phyloP scores from a whole-genome alignment of 1,284 basidiomycete genomes.

The Leccinum subrobustum region DNA sequence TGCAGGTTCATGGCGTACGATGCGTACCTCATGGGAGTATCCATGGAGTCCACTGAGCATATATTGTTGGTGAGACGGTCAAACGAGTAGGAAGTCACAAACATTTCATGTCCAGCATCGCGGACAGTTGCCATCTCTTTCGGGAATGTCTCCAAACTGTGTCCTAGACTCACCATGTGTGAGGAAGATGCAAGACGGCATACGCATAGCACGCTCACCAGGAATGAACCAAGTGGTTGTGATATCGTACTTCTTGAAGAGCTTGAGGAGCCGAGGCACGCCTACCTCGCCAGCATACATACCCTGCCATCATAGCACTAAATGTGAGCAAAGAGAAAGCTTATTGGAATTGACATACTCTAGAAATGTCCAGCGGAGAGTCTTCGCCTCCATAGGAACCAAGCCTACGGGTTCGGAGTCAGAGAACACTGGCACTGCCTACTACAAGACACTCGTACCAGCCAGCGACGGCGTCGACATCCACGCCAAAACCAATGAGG shows the following conservation, averaged over 20 bases:
- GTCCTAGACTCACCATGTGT: conserved; percentile 40
- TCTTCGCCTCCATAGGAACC: conserved; percentile 72
- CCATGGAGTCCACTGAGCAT: conserved; percentile 63
- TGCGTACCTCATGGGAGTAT: conserved; percentile 65
- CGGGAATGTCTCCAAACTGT: conserved; percentile 70
- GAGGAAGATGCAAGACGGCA: neutral
- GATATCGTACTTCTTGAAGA: conserved; percentile 73
- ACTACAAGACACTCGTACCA: conserved; percentile 39
- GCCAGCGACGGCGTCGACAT: conserved; percentile 66
- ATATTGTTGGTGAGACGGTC: neutral
- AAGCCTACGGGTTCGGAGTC: conserved; percentile 41
- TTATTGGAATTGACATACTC: conserved; percentile 26
- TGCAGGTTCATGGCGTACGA: neutral
- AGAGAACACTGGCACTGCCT: neutral
- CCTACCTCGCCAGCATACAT: conserved; percentile 77
- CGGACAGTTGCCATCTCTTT: conserved; percentile 63
- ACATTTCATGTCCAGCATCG: conserved; percentile 71
- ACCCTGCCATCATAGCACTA: conserved; percentile 39
- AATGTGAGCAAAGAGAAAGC: neutral
- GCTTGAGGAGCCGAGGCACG: conserved; percentile 61
- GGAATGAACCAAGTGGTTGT: conserved; percentile 76
- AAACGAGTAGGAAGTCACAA: conserved; percentile 16
- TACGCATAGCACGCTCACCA: conserved; percentile 34
- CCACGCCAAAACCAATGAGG: conserved; percentile 54
- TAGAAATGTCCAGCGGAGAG: conserved; percentile 63